A percentile compares a stretch with the other conserved stretches of the same genome.
phyloP scores from a whole-genome alignment of 164 flowering plant species.

The Stephania cephalantha region DNA sequence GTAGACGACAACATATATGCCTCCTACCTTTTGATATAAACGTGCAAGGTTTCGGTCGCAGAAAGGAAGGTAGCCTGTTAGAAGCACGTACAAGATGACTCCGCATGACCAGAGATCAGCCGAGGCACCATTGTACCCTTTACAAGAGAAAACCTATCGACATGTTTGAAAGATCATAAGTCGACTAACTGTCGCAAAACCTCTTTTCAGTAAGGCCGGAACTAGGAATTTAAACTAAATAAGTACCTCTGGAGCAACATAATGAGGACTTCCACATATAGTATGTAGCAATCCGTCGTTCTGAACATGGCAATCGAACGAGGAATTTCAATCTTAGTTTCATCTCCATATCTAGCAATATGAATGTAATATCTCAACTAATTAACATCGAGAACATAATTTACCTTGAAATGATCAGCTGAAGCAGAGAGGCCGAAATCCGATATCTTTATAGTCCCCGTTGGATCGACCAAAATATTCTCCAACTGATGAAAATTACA shows the following conservation, averaged over 20 bases:
- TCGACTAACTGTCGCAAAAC: neutral
- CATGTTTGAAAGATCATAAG: neutral
- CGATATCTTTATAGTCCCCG: slow-evolving; percentile 80
- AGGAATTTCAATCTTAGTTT: neutral
- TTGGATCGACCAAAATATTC: slow-evolving; percentile 73
- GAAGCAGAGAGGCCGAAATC: slow-evolving; percentile 98
- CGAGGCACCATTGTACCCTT: slow-evolving; percentile 82
- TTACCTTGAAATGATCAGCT: slow-evolving; percentile 87
- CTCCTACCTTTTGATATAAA: slow-evolving; percentile 81
- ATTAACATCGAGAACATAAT: neutral
- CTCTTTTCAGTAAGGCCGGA: neutral
- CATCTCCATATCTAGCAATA: neutral
- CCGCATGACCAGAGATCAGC: slow-evolving; percentile 98
- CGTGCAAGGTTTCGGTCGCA: slow-evolving; percentile 87
- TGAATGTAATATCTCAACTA: neutral
- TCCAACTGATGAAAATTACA: slow-evolving; percentile 56
- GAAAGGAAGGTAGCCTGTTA: slow-evolving; percentile 84
- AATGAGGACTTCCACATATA: slow-evolving; percentile 96
- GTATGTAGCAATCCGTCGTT: slow-evolving; percentile 90
- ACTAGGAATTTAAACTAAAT: neutral
- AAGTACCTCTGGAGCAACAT: slow-evolving; percentile 86
- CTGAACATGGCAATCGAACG: slow-evolving; percentile 24
- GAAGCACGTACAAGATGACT: slow-evolving; percentile 80
- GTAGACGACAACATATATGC: neutral
- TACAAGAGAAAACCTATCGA: slow-evolving; percentile 52